Evolutionary conservation across 768 basidiomycete genomes (phyloP), one percentile per base, ranked within the genome.

Genomic region (Trametes coccinea): DNA sequence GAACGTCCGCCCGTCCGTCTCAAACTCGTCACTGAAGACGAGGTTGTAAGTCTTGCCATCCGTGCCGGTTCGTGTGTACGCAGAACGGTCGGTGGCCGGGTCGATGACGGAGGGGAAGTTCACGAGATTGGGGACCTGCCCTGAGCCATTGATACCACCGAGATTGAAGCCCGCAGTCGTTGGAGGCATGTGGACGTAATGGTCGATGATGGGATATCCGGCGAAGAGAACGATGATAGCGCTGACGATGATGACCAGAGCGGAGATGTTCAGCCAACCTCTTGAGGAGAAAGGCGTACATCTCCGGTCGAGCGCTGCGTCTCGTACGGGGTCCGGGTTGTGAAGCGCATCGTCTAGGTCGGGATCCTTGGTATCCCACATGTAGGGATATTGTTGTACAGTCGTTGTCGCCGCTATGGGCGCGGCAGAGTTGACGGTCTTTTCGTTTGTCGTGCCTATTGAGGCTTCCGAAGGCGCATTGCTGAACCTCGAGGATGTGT

Each of bases 311-410:
- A 82, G 76, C 0, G 79, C 79, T 2, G 82, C 84, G 55, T 87
- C 89, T 56, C 88, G 80, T n/a, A 83, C 78, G 30, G 90, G 84
- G 77, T 93, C 91, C 47, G 86, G 93, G 78, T 93, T 91, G 73
- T 98, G 95, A 22, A 98, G 81, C 22, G 85, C 83, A 72, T 98
- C 95, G 77, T 97, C 95, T 16, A 90, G 80, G 71, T 95, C 93
- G 8, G 92, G 87, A 59, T 93, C 93, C 70, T 82, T 86, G 27
- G 77, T 77, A 72, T 92, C 92, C 88, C 89, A 93, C 67, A 87
- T 69, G 70, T 85, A 89, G 27, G 68, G 86, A 69, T 85, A 89
- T 16, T 67, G 81, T 14, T 89, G 89, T 4, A 90, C 80, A 0
- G 89, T 84, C 8, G 83, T 81, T 8, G 84, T 86, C 4, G 64